Conservation (phyloP, 2,329 filamentous ascomycete genomes). For the Alternaria sp. region DNA sequence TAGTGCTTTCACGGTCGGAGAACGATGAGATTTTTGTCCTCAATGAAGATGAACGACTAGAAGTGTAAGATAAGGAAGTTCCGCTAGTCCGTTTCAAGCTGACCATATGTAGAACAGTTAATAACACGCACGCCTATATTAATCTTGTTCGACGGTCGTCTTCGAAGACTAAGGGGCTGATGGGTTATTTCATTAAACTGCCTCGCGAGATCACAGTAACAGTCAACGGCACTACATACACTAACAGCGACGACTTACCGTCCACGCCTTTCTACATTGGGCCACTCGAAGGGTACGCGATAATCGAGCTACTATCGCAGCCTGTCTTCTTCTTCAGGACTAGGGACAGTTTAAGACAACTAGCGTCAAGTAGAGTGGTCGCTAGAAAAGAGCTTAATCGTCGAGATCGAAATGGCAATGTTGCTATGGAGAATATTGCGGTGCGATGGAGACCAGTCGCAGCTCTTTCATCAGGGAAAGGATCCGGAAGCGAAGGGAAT, state of each 20-base stretch:
- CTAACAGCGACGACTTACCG: conserved; percentile 9
- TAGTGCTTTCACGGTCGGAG: conserved; percentile 11
- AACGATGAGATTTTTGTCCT: conserved; percentile 1
- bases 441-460: conserved; percentile 2
- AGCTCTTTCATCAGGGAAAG: not conserved
- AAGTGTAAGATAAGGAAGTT: conserved; percentile 10
- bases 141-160: conserved; percentile 4
- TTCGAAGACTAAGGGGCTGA: not conserved
- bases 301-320: conserved; percentile 32
- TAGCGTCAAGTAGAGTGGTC: not conserved
- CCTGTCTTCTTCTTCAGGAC: conserved; percentile 33
- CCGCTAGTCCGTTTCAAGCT: not conserved
- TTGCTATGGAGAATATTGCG: not conserved
- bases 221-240: conserved; percentile 28
- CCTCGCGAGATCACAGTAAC: conserved; percentile 17
- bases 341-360: conserved; percentile 10
- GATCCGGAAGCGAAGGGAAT: not conserved
- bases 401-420: conserved; percentile 7
- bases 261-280: conserved; percentile 22
- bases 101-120: conserved; percentile 2
- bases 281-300: conserved; percentile 27
- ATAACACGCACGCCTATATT: conserved; percentile 4
- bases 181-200: conserved; percentile 23
- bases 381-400: not conserved
- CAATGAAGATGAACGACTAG: conserved; percentile 8